Conservation (phyloP, 495 filamentous ascomycete genomes). For the Neurospora sublineolata region DNA sequence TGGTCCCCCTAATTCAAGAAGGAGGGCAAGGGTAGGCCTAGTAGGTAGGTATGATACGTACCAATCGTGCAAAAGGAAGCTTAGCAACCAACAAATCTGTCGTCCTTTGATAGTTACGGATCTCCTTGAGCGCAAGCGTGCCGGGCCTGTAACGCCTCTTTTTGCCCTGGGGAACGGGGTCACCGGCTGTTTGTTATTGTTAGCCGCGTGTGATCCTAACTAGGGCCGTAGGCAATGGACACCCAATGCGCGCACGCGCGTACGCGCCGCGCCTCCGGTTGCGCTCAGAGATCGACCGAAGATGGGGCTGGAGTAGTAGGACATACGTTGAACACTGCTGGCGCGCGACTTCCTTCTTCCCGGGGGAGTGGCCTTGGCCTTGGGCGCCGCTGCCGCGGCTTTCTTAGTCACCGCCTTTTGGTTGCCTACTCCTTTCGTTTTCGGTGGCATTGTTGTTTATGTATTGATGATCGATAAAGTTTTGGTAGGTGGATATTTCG, state of each 20-base stretch:
- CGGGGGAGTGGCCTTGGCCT: not conserved
- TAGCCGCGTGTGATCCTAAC: not conserved
- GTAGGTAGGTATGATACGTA: constrained; percentile 26
- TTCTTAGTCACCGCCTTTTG: not conserved
- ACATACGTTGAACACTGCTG: constrained; percentile 21
- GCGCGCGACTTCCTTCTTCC: constrained; percentile 4
- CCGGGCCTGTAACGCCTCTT: constrained; percentile 72
- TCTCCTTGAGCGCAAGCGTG: constrained; percentile 75
- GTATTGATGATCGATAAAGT: not conserved
- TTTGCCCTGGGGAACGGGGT: constrained; percentile 52
- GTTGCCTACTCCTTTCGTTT: not conserved
- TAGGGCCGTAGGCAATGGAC: not conserved
- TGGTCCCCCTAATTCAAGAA: not conserved
- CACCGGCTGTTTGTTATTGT: constrained; percentile 44
- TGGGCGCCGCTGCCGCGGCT: not conserved
- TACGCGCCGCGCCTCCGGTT: not conserved
- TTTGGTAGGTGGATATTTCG: not conserved
- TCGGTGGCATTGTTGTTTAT: not conserved
- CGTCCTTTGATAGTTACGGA: constrained; percentile 65
- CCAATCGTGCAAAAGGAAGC: constrained; percentile 76
- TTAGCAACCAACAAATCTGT: constrained; percentile 75
- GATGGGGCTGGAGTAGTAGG: not conserved
- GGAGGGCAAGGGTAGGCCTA: too few species aligned
- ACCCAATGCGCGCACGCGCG: not conserved
- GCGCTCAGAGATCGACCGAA: not conserved